Evolutionary conservation across 2,329 filamentous ascomycete genomes (phyloP).

Genomic region (Talaromyces sp.): DNA sequence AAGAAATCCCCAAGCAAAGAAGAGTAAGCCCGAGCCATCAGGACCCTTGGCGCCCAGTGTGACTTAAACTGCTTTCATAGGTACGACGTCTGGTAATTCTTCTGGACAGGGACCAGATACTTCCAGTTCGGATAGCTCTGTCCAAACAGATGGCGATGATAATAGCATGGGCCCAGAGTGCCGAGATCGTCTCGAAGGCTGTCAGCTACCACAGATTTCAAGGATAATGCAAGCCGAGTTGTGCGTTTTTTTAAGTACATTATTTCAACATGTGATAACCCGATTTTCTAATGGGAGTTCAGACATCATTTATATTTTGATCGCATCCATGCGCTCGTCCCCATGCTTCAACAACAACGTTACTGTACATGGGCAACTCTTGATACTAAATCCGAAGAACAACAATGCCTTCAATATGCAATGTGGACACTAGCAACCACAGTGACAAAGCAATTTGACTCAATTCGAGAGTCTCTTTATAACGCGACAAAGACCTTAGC

Average conservation of each 20-base stretch:
- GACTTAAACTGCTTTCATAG: neutral
- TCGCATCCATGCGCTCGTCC: slow-evolving; percentile 28
- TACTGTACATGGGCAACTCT: slow-evolving; percentile 28
- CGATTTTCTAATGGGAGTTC: neutral
- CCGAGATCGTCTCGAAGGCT: neutral
- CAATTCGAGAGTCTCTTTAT: slow-evolving; percentile 24
- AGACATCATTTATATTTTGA: slow-evolving; percentile 34
- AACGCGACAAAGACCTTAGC: neutral
- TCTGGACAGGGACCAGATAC: neutral
- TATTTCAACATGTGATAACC: neutral
- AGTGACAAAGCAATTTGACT: slow-evolving; percentile 31
- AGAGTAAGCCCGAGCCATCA: neutral
- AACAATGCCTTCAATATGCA: slow-evolving; percentile 33
- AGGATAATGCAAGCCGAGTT: neutral
- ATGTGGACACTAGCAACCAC: slow-evolving; percentile 39
- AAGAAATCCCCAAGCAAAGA: neutral
- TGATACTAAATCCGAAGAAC: slow-evolving; percentile 20
- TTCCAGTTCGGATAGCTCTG: slow-evolving; percentile 6
- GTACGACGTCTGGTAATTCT: neutral
- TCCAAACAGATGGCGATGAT: neutral
- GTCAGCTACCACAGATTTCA: neutral
- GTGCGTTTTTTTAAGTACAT: neutral
- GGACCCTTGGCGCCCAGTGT: neutral
- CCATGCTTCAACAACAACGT: slow-evolving; percentile 29
- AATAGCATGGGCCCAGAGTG: neutral